A percentile compares a stretch with the other conserved stretches of the same genome.
These are phyloP conservation scores for Misopates orontium DNA, from an alignment of 257 asterid genomes.

Conservation along the genomic window DNA sequence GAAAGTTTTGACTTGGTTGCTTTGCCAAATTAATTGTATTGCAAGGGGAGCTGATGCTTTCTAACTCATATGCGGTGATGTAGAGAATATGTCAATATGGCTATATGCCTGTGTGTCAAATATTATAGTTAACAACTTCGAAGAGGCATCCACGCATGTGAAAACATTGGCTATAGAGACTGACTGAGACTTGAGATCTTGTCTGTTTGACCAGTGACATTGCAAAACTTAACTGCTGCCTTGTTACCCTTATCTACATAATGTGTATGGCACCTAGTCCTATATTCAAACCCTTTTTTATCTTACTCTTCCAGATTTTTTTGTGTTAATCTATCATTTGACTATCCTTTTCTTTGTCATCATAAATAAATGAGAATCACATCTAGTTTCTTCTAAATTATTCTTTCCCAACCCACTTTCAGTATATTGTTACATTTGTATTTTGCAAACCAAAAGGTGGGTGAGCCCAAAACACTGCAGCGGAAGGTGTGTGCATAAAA, in stretches of 20 bases:
- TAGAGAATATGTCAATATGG: background rate
- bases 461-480: background rate
- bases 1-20: background rate
- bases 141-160: background rate
- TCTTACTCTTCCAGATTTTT: conserved; percentile 12
- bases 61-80: background rate
- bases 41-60: background rate
- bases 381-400: background rate
- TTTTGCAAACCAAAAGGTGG: background rate
- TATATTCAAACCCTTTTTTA: background rate
- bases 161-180: background rate
- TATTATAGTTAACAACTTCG: background rate
- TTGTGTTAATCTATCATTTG: background rate
- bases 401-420: background rate
- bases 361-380: background rate
- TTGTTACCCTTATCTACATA: conserved; percentile 1
- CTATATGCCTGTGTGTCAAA: background rate
- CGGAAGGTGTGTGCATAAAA: background rate
- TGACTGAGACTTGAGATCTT: background rate
- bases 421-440: background rate
- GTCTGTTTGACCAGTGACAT: conserved; percentile 5
- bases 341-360: background rate
- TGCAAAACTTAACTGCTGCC: conserved; percentile 7
- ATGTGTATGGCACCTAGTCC: conserved; percentile 5
- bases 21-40: background rate